Evolutionary conservation across 441 rosid genomes (phyloP).

Genomic region (Corymbia citriodora): DNA sequence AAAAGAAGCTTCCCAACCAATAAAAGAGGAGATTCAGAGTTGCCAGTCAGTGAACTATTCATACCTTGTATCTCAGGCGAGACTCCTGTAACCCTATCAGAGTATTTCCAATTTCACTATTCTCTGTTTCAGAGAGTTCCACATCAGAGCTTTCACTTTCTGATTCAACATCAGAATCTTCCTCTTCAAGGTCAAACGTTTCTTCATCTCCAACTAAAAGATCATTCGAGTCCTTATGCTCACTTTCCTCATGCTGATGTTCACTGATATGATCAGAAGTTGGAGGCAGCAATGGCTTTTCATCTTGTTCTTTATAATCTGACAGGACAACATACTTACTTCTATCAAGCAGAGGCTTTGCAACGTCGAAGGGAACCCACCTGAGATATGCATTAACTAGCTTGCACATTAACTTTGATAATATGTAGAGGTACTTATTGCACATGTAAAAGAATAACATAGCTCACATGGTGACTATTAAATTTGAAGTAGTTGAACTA

Average conservation of each 20-base stretch:
- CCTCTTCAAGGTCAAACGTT: conserved; percentile 34
- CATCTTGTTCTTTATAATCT: conserved; percentile 34
- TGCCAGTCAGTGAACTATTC: neutral
- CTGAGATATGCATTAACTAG: conserved; percentile 32
- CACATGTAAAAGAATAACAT: neutral
- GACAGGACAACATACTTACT: conserved; percentile 60
- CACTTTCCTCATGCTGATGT: conserved; percentile 27
- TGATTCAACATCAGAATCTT: conserved; percentile 41
- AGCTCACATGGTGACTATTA: neutral
- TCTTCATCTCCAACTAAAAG: conserved; percentile 38
- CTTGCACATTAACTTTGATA: neutral
- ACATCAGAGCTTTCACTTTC: conserved; percentile 23
- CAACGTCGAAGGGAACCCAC: conserved; percentile 73
- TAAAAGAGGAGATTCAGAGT: neutral
- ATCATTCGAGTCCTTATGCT: conserved; percentile 38
- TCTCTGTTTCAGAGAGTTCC: conserved; percentile 9
- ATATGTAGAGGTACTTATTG: neutral
- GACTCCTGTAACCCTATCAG: conserved; percentile 43
- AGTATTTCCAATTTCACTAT: conserved; percentile 36
- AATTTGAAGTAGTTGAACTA: neutral
- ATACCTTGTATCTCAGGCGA: conserved; percentile 64
- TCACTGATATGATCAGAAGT: conserved; percentile 27
- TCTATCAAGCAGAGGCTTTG: conserved; percentile 74
- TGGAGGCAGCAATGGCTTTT: conserved; percentile 20
- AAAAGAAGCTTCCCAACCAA: neutral